Conservation (phyloP, 345 rosid species). For the Hypericum androsaemum region DNA sequence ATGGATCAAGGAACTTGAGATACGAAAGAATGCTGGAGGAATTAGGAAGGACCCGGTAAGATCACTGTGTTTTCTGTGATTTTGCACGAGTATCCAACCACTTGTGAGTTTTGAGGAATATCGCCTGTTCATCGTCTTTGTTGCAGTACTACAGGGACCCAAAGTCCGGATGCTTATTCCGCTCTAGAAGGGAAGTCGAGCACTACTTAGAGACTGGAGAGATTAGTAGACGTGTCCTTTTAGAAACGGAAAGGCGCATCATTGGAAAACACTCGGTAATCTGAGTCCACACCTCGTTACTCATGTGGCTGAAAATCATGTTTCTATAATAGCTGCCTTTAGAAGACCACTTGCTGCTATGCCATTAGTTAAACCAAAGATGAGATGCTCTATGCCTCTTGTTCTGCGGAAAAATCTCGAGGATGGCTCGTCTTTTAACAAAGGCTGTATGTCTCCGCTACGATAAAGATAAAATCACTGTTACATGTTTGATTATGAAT, state of each 20-base stretch:
- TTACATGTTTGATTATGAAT: too few species aligned
- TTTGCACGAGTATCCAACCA: not conserved
- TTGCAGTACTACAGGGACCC: constrained; percentile 36
- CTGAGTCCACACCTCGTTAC: constrained; percentile 1
- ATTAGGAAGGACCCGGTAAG: constrained; percentile 27
- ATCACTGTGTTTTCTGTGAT: not conserved
- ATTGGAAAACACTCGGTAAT: constrained; percentile 8
- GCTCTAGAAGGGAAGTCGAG: constrained; percentile 26
- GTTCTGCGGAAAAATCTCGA: too few species aligned
- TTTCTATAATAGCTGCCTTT: not conserved
- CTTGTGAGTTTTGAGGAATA: constrained; percentile 10
- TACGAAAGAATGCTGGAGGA: constrained; percentile 13
- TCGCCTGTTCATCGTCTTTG: not conserved
- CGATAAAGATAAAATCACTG: too few species aligned
- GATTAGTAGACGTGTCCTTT: constrained; percentile 15
- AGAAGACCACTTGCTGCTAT: not conserved
- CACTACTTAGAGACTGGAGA: constrained; percentile 32
- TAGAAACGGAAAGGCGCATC: constrained; percentile 6
- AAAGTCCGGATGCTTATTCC: constrained; percentile 27
- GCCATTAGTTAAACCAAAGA: not conserved
- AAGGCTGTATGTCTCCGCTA: too few species aligned
- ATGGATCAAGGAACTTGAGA: constrained; percentile 31
- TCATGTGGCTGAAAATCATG: not conserved
- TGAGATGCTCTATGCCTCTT: constrained; percentile 1
- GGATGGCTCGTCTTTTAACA: too few species aligned